phyloP scores from a whole-genome alignment of 2,329 filamentous ascomycete species.

The Chaetomium globosum region DNA sequence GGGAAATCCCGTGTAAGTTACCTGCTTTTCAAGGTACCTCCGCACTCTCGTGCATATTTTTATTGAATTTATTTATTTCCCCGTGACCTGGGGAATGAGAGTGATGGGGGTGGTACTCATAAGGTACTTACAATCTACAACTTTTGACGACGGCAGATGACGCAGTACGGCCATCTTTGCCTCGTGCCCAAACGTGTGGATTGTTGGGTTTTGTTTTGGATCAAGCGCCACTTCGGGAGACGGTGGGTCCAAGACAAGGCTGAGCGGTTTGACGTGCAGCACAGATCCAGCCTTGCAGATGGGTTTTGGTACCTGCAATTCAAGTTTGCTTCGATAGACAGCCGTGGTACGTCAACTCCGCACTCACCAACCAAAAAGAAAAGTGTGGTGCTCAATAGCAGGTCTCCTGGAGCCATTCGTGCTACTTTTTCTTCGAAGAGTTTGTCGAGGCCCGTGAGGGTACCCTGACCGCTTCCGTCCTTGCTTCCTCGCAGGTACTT shows the following conservation, averaged over 20 bases:
- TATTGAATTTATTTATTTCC: not conserved
- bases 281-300: conserved; percentile 24
- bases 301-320: not conserved
- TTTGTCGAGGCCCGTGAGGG: not conserved
- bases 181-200: not conserved
- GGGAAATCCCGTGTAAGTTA: conserved; percentile 30
- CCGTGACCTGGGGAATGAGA: not conserved
- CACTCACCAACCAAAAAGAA: not conserved
- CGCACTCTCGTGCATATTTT: not conserved
- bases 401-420: not conserved
- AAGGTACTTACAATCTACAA: not conserved
- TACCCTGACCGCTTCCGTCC: not conserved
- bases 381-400: not conserved
- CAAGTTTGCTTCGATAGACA: not conserved
- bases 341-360: not conserved
- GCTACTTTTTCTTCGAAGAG: not conserved
- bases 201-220: conserved; percentile 15
- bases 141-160: not conserved
- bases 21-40: not conserved
- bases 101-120: not conserved
- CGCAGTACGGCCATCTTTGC: not conserved
- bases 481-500: not conserved
- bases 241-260: conserved; percentile 23
- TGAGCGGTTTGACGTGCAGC: conserved; percentile 21
- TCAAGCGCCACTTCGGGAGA: conserved; percentile 14